These are phyloP conservation scores for Chenopodium quinoa DNA, from an alignment of 148 eudicot species.

Conservation along the genomic window DNA sequence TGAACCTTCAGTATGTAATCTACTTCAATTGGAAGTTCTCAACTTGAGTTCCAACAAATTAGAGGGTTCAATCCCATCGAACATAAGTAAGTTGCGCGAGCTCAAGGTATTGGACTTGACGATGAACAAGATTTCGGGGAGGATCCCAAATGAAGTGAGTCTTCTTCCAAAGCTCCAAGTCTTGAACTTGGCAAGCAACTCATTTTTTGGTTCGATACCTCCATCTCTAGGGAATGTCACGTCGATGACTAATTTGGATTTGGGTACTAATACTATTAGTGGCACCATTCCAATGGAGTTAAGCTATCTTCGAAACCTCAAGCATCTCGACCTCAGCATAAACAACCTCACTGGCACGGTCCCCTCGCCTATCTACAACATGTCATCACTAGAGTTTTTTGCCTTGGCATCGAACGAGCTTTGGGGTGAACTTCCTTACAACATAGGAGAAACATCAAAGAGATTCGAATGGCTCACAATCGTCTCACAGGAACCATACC, in stretches of 20 bases:
- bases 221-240: slow-evolving; percentile 41
- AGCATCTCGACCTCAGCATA: slow-evolving; percentile 41
- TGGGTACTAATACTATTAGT: slow-evolving; percentile 40
- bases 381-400: slow-evolving; percentile 43
- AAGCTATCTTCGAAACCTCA: slow-evolving; percentile 30
- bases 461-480: slow-evolving; percentile 43
- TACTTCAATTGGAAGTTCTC: slow-evolving; percentile 32
- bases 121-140: slow-evolving; percentile 38
- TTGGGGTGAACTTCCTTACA: slow-evolving; percentile 40
- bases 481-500: slow-evolving; percentile 46
- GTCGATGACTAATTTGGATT: slow-evolving; percentile 33
- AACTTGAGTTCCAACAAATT: slow-evolving; percentile 43
- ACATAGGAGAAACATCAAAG: slow-evolving; percentile 40
- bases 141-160: slow-evolving; percentile 38
- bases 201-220: slow-evolving; percentile 42
- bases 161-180: slow-evolving; percentile 34
- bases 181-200: slow-evolving; percentile 38
- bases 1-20: slow-evolving; percentile 35
- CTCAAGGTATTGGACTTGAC: slow-evolving; percentile 37
- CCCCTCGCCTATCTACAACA: slow-evolving; percentile 47
- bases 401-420: slow-evolving; percentile 49
- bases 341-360: slow-evolving; percentile 46
- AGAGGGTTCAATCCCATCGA: slow-evolving; percentile 38
- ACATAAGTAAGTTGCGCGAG: slow-evolving; percentile 33
- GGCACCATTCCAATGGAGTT: slow-evolving; percentile 40